Conservation (phyloP, 2,329 filamentous ascomycete genomes). For the Penicillium sp. region DNA sequence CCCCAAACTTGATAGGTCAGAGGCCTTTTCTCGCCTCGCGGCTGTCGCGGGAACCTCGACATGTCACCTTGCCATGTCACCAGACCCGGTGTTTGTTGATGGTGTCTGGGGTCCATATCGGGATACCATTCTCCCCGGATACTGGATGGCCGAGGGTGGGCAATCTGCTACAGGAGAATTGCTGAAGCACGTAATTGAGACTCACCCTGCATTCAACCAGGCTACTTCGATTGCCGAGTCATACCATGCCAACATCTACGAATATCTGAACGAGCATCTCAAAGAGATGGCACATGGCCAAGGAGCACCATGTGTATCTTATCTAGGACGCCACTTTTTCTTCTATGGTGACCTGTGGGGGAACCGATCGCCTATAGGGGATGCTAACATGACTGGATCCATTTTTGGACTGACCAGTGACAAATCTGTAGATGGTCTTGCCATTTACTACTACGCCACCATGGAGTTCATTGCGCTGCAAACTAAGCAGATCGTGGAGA, state of each 20-base stretch:
- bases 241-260: conserved; percentile 85
- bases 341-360: conserved; percentile 97
- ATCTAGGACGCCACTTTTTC: conserved; percentile 90
- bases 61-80: conserved; percentile 94
- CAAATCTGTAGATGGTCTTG: conserved; percentile 77
- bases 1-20: conserved; percentile 79
- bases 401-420: conserved; percentile 82
- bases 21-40: conserved; percentile 88
- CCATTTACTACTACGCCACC: conserved; percentile 85
- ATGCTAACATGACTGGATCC: conserved; percentile 84
- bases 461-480: conserved; percentile 98
- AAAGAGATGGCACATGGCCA: conserved; percentile 68
- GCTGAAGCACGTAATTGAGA: conserved; percentile 90
- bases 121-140: conserved; percentile 85
- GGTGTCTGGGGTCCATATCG: conserved; percentile 98
- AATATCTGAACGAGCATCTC: conserved; percentile 87
- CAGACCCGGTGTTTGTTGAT: conserved; percentile 85
- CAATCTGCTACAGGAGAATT: conserved; percentile 96
- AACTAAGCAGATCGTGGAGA: conserved; percentile 87
- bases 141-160: conserved; percentile 96
- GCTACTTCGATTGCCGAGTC: conserved; percentile 75
- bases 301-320: conserved; percentile 73
- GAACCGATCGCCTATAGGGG: conserved; percentile 86
- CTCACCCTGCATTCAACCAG: conserved; percentile 84
- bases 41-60: conserved; percentile 96